A percentile compares a stretch with the other conserved stretches of the same genome.
Conservation (phyloP, 805 yeast species). For the Kodamaea jinghongensis region DNA sequence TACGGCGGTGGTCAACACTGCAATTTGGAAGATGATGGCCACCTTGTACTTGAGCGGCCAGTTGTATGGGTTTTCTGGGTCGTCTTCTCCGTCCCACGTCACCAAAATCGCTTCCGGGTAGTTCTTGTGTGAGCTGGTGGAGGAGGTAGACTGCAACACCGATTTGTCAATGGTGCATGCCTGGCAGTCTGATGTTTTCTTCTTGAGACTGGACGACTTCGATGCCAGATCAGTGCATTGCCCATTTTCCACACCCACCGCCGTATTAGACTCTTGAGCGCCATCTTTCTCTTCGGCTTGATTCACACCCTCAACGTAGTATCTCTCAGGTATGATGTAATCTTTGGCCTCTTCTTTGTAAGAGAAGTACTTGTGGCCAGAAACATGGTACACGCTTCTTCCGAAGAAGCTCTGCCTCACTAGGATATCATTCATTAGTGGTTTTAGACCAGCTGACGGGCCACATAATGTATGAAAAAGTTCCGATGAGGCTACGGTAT, state of each 20-base stretch:
- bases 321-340: slow-evolving; percentile 32
- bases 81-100: slow-evolving; percentile 43
- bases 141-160: background rate
- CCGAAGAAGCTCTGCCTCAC: slow-evolving; percentile 27
- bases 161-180: background rate
- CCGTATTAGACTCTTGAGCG: background rate
- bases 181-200: background rate
- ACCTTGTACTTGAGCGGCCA: slow-evolving; percentile 48
- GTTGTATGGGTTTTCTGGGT: slow-evolving; percentile 55
- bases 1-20: slow-evolving; percentile 47
- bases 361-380: slow-evolving; percentile 20
- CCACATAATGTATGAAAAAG: too few species aligned
- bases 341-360: slow-evolving; percentile 29
- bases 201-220: background rate
- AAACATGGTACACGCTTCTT: slow-evolving; percentile 22
- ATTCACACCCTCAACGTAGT: slow-evolving; percentile 14
- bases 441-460: too few species aligned
- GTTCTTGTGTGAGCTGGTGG: too few species aligned
- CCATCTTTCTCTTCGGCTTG: background rate
- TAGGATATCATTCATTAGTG: slow-evolving; percentile 8
- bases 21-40: slow-evolving; percentile 37
- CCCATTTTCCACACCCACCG: background rate
- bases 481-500: too few species aligned
- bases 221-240: background rate
- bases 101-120: slow-evolving; percentile 13